These are phyloP conservation scores for Dimocarpus longan DNA, from an alignment of 345 rosid species.

Conservation along the genomic window DNA sequence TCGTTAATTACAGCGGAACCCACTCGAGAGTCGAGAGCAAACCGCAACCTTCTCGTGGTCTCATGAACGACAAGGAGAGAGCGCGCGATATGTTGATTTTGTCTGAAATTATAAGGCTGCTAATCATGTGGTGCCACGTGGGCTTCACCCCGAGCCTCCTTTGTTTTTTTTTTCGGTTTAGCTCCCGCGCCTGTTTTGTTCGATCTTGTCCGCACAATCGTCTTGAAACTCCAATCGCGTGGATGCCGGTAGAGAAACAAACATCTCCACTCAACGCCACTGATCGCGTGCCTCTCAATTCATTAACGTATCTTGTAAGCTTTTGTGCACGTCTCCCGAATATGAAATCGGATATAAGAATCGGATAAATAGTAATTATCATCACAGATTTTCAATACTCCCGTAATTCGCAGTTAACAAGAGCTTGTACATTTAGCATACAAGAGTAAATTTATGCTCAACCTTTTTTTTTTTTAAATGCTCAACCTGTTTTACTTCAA, in stretches of 20 bases:
- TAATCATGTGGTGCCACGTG: constrained; percentile 26
- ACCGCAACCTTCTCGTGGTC: constrained; percentile 24
- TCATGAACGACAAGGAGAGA: background rate
- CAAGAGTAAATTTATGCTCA: background rate
- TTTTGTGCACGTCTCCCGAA: no score
- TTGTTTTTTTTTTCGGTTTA: no score
- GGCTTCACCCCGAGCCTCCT: background rate
- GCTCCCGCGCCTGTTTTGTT: constrained; percentile 20
- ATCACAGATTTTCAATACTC: no score
- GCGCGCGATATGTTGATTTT: constrained; percentile 15
- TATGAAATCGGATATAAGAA: no score
- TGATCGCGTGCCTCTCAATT: no score
- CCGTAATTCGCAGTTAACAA: no score
- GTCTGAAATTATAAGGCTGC: background rate
- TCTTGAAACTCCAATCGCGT: background rate
- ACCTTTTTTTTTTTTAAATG: no score
- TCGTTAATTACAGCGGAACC: constrained; percentile 23
- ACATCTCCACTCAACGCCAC: no score
- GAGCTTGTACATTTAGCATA: background rate
- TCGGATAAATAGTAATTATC: no score
- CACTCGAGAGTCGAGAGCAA: background rate
- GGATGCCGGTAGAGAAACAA: background rate
- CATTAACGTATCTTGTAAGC: no score
- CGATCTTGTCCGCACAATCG: background rate
- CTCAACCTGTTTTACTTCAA: background rate